phyloP scores from a whole-genome alignment of 768 basidiomycete species.

The Mycena venus region DNA sequence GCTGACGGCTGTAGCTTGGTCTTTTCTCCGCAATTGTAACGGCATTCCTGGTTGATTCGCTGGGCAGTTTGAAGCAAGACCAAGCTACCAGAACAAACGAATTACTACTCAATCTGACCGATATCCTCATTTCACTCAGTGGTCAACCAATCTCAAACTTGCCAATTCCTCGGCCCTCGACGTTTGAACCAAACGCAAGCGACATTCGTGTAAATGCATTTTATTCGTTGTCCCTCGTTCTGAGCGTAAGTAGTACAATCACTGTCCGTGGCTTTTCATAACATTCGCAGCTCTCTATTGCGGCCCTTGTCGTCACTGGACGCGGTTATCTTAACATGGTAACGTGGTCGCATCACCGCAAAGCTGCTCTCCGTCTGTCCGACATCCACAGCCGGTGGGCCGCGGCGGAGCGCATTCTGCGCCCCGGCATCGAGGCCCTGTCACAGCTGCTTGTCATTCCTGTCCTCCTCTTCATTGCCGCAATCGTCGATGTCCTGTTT shows the following conservation, averaged over 20 bases:
- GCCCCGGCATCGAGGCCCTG: constrained; percentile 29
- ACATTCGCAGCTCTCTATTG: constrained; percentile 25
- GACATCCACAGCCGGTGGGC: constrained; percentile 32
- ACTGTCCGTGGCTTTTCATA: background rate
- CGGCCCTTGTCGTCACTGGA: constrained; percentile 31
- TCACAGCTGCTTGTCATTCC: constrained; percentile 28
- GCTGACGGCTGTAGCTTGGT: too few relatives aligned
- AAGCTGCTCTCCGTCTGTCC: constrained; percentile 8
- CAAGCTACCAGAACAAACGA: constrained; percentile 3
- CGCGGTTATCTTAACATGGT: constrained; percentile 30
- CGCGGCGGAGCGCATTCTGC: constrained; percentile 14
- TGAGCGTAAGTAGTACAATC: constrained; percentile 19
- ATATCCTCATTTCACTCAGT: constrained; percentile 1
- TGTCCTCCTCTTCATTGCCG: constrained; percentile 30
- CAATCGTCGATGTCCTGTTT: constrained; percentile 26
- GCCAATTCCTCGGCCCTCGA: background rate
- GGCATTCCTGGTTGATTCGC: constrained; percentile 29
- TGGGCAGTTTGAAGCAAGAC: constrained; percentile 8
- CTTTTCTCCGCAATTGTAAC: constrained; percentile 38
- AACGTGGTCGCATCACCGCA: constrained; percentile 20
- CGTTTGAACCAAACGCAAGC: constrained; percentile 21
- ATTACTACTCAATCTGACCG: constrained; percentile 22
- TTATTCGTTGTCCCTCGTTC: constrained; percentile 30
- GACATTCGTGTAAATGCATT: constrained; percentile 29
- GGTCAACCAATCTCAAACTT: background rate